Evolutionary conservation across 768 basidiomycete species (phyloP).

Genomic region (Epithele typhae): DNA sequence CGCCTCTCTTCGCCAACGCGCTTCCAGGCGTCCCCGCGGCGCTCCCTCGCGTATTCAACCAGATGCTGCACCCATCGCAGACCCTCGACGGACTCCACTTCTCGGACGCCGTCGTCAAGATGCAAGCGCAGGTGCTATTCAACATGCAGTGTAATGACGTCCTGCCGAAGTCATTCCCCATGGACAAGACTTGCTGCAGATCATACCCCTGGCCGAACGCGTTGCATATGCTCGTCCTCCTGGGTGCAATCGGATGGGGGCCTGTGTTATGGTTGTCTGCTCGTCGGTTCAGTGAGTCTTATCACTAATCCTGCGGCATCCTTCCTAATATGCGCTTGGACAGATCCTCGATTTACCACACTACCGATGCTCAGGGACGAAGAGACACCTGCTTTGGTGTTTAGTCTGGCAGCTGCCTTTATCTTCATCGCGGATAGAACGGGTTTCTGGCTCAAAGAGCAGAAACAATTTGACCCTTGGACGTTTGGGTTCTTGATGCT

Average conservation of each 20-base stretch:
- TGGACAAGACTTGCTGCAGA: slow-evolving; percentile 69
- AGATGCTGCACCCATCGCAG: slow-evolving; percentile 65
- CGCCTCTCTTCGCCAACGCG: slow-evolving; percentile 9
- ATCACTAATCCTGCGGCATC: no score
- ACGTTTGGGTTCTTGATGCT: slow-evolving; percentile 60
- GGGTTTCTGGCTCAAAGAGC: slow-evolving; percentile 82
- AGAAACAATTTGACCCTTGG: slow-evolving; percentile 75
- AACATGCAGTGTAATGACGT: slow-evolving; percentile 85
- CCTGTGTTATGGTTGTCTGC: slow-evolving; percentile 42
- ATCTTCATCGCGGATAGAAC: slow-evolving; percentile 84
- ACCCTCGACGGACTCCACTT: slow-evolving; percentile 89
- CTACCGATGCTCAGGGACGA: slow-evolving; percentile 30
- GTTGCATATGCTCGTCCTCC: slow-evolving; percentile 51
- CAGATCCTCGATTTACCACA: slow-evolving; percentile 14
- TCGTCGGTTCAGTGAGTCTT: slow-evolving; percentile 19
- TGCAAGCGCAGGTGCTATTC: slow-evolving; percentile 74
- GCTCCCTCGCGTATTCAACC: slow-evolving; percentile 77
- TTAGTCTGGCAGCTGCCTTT: slow-evolving; percentile 62
- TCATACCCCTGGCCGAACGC: slow-evolving; percentile 63
- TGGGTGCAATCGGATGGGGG: slow-evolving; percentile 43
- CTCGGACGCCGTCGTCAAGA: slow-evolving; percentile 50
- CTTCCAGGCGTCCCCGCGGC: slow-evolving; percentile 36
- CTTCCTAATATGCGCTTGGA: no score
- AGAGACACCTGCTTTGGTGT: slow-evolving; percentile 47
- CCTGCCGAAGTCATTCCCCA: slow-evolving; percentile 60